Conservation (phyloP, 306 rosid species). For the Sophora flavescens region DNA sequence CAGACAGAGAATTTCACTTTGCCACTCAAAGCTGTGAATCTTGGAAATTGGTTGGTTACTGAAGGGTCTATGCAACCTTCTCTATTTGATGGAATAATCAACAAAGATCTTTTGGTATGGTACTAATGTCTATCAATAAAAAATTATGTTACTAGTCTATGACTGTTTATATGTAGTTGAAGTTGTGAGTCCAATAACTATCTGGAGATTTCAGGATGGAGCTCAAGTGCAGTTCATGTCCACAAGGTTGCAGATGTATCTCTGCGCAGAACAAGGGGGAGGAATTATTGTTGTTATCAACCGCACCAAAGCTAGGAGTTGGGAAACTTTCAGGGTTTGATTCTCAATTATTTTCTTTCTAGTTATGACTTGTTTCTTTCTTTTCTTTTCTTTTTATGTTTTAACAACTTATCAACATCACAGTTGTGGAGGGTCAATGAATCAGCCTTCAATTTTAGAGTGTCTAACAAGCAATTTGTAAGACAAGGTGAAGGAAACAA, state of each 20-base stretch:
- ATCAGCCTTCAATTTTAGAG: slow-evolving; percentile 65
- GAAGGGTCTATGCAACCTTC: slow-evolving; percentile 85
- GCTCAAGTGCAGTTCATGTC: slow-evolving; percentile 71
- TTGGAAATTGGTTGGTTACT: slow-evolving; percentile 71
- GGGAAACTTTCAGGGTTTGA: slow-evolving; percentile 79
- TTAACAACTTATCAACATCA: not conserved
- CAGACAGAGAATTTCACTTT: slow-evolving; percentile 45
- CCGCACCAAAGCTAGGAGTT: slow-evolving; percentile 52
- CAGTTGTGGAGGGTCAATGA: slow-evolving; percentile 77
- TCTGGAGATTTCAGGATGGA: slow-evolving; percentile 64
- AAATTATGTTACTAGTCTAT: not conserved
- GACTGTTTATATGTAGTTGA: not conserved
- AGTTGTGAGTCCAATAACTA: not conserved
- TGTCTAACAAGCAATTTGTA: slow-evolving; percentile 59
- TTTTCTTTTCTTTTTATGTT: not conserved
- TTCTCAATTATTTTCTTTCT: not conserved
- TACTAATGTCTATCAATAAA: not conserved
- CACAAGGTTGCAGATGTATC: slow-evolving; percentile 57
- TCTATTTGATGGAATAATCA: slow-evolving; percentile 61
- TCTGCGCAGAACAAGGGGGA: slow-evolving; percentile 65
- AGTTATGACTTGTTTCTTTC: not conserved
- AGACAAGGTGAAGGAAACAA: slow-evolving; percentile 49
- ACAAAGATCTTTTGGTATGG: slow-evolving; percentile 71
- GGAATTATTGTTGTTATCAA: slow-evolving; percentile 61
- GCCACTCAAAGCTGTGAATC: slow-evolving; percentile 72